A percentile compares a stretch with the other conserved stretches of the same genome.
Conservation (phyloP, 1,284 basidiomycete genomes). For the Salmacisia buchloeana region DNA sequence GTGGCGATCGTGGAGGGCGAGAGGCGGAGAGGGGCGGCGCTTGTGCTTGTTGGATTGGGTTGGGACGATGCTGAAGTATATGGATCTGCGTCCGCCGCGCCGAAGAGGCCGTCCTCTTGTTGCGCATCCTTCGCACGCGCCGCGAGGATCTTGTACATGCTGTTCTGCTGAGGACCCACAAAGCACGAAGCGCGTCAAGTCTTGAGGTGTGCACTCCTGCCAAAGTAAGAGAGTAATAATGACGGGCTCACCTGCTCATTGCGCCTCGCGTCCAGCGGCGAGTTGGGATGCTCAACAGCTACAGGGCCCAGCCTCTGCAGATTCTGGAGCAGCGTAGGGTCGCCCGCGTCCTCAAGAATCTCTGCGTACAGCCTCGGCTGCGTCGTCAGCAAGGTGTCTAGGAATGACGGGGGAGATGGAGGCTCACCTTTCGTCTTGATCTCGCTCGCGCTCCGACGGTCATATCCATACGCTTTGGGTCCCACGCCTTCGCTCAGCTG, state of each 20-base stretch:
- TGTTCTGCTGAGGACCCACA: constrained; percentile 18
- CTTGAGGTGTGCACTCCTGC: background rate
- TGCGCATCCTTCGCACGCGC: constrained; percentile 14
- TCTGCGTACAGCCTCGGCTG: constrained; percentile 10
- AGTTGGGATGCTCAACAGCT: constrained; percentile 13
- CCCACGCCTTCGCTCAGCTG: background rate
- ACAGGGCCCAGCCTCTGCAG: constrained; percentile 25
- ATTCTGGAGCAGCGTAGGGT: constrained; percentile 31
- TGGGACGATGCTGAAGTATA: background rate
- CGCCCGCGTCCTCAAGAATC: constrained; percentile 29
- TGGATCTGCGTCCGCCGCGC: constrained; percentile 13
- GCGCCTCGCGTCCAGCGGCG: constrained; percentile 25
- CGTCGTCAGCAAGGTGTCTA: background rate
- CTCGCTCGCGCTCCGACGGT: constrained; percentile 16
- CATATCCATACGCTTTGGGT: background rate
- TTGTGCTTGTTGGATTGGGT: background rate
- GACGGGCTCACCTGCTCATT: constrained; percentile 21
- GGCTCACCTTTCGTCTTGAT: constrained; percentile 18
- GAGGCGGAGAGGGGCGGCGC: constrained; percentile 12
- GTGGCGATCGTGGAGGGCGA: constrained; percentile 23
- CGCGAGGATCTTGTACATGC: constrained; percentile 31
- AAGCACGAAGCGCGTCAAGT: background rate
- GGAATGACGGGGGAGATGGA: too few relatives aligned
- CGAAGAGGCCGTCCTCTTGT: background rate
- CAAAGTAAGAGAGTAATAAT: background rate